A percentile compares a stretch with the other conserved stretches of the same genome.
Conservation (phyloP, 495 filamentous ascomycete genomes). For the Neurospora sp. region DNA sequence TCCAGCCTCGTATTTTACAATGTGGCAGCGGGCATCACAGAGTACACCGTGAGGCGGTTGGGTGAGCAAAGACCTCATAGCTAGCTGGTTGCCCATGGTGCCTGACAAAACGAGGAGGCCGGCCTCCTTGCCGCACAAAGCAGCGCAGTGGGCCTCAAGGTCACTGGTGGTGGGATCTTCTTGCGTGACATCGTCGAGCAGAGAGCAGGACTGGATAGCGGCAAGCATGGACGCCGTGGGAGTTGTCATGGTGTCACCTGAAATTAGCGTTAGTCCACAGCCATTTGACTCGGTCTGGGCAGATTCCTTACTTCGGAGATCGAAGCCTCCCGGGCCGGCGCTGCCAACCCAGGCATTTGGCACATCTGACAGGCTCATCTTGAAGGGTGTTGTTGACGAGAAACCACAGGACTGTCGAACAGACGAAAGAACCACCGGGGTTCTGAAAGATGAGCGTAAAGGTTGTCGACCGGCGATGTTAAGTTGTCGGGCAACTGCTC, state of each 20-base stretch:
- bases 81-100: slow-evolving; percentile 84
- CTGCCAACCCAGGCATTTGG: slow-evolving; percentile 30
- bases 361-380: neutral
- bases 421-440: neutral
- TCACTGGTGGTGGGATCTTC: slow-evolving; percentile 71
- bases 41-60: slow-evolving; percentile 65
- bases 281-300: too few relatives aligned
- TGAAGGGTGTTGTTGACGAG: neutral
- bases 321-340: slow-evolving; percentile 30
- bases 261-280: neutral
- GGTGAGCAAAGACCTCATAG: slow-evolving; percentile 53
- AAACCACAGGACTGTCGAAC: neutral
- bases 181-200: slow-evolving; percentile 75
- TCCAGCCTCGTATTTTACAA: slow-evolving; percentile 64
- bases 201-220: slow-evolving; percentile 45
- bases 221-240: slow-evolving; percentile 74
- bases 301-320: slow-evolving; percentile 32
- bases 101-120: slow-evolving; percentile 74
- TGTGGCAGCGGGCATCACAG: slow-evolving; percentile 56
- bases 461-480: neutral
- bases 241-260: slow-evolving; percentile 77
- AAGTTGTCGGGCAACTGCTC: neutral
- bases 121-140: slow-evolving; percentile 60
- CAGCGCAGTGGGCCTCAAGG: slow-evolving; percentile 60
- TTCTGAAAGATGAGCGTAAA: neutral